Percentiles rank a stretch among this genome's conserved stretches.
Conservation (phyloP, 352 stramenopile genomes). For the Achlya hypogyna region DNA sequence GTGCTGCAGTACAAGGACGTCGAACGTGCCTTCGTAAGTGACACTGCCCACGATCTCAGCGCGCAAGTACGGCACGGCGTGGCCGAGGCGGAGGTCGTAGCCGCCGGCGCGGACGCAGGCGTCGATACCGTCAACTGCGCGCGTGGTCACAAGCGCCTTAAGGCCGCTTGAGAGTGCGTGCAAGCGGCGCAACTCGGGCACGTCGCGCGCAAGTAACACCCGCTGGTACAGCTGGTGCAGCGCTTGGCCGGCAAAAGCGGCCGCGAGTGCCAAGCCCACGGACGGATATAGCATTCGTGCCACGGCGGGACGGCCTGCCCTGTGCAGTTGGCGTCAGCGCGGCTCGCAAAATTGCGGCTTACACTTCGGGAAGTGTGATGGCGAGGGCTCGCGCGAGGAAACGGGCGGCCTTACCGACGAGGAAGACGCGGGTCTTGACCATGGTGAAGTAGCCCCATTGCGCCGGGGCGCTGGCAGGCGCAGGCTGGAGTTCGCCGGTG, state of each 20-base stretch:
- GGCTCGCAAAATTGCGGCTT: not conserved
- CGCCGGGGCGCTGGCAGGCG: not conserved
- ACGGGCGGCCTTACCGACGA: slow-evolving; percentile 2
- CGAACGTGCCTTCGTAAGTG: slow-evolving; percentile 62
- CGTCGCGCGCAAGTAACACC: not conserved
- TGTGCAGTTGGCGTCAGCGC: slow-evolving; percentile 29
- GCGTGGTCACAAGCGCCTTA: slow-evolving; percentile 40
- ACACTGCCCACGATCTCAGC: slow-evolving; percentile 34
- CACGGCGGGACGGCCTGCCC: slow-evolving; percentile 30
- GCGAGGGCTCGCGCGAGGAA: slow-evolving; percentile 27
- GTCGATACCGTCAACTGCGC: slow-evolving; percentile 37
- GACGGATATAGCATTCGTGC: slow-evolving; percentile 36
- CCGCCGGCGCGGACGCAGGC: not conserved
- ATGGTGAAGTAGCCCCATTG: slow-evolving; percentile 38
- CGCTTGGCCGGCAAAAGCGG: slow-evolving; percentile 24
- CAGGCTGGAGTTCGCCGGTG: slow-evolving; percentile 41
- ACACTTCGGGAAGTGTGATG: slow-evolving; percentile 23
- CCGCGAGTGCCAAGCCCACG: slow-evolving; percentile 40
- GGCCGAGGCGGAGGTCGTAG: slow-evolving; percentile 22
- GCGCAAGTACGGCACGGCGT: slow-evolving; percentile 28
- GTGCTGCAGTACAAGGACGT: slow-evolving; percentile 64
- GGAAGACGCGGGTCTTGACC: slow-evolving; percentile 33
- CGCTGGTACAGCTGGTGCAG: not conserved
- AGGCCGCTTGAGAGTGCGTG: slow-evolving; percentile 47
- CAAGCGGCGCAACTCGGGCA: slow-evolving; percentile 20